Evolutionary conservation across 768 basidiomycete species (phyloP).

Genomic region (Cystofilobasidium capitatum): DNA sequence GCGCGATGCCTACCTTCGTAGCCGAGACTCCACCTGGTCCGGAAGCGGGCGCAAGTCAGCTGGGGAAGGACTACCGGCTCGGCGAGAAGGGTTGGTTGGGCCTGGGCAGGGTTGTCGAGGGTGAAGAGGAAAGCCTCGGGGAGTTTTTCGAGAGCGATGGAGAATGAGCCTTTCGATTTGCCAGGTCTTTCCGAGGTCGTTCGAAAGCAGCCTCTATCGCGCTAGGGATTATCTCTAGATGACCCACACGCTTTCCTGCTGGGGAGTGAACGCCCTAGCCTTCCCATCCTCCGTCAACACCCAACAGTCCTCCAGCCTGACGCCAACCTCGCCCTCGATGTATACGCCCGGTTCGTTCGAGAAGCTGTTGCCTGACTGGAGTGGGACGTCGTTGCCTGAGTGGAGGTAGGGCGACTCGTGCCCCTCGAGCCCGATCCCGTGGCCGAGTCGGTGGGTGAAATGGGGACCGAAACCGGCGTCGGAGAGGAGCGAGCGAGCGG

Average conservation of each 20-base stretch:
- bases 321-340: conserved; percentile 61
- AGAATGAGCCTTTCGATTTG: too few relatives aligned
- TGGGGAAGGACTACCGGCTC: not conserved
- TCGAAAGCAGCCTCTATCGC: too few relatives aligned
- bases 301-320: conserved; percentile 77
- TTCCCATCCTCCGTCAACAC: conserved; percentile 50
- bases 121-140: not conserved
- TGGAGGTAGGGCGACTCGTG: conserved; percentile 70
- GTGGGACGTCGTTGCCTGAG: not conserved
- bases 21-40: not conserved
- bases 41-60: not conserved
- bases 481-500: conserved; percentile 51
- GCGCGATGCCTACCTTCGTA: not conserved
- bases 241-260: conserved; percentile 5
- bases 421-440: conserved; percentile 73
- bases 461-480: conserved; percentile 46
- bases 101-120: not conserved
- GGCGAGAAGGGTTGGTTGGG: not conserved
- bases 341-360: conserved; percentile 68
- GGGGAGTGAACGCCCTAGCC: conserved; percentile 51
- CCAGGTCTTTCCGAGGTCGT: too few relatives aligned
- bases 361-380: conserved; percentile 55
- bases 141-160: conserved; percentile 3
- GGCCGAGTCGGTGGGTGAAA: conserved; percentile 74
- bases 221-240: not conserved